Conservation (phyloP, 768 basidiomycete genomes). For the Lentinula lateritia region DNA sequence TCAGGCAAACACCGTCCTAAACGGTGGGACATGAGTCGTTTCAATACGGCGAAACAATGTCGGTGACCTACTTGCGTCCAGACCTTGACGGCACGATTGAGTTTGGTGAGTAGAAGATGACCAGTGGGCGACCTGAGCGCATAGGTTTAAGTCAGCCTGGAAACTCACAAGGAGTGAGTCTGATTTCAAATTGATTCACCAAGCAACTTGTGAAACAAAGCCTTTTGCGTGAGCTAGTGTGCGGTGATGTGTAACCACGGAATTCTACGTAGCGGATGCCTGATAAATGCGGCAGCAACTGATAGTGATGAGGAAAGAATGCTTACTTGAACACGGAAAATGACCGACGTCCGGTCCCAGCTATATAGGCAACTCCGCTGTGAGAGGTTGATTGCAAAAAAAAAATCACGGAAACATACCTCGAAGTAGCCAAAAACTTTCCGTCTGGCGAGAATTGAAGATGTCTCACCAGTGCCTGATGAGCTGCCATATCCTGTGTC, state of each 20-base stretch:
- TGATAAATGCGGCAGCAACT: background rate
- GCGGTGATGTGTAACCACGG: constrained; percentile 56
- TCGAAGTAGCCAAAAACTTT: constrained; percentile 67
- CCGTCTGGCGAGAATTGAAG: constrained; percentile 77
- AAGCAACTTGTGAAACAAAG: constrained; percentile 76
- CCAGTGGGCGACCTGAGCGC: constrained; percentile 59
- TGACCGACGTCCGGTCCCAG: constrained; percentile 67
- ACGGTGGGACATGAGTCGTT: background rate
- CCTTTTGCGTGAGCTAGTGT: constrained; percentile 62
- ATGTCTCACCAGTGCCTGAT: constrained; percentile 64
- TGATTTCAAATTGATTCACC: constrained; percentile 29
- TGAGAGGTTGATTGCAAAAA: background rate
- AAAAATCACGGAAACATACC: constrained; percentile 27
- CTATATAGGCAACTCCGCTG: constrained; percentile 21
- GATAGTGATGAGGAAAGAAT: background rate
- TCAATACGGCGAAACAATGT: background rate
- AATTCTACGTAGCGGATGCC: constrained; percentile 32
- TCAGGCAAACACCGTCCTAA: constrained; percentile 65
- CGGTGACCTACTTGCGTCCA: constrained; percentile 56
- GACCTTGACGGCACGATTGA: constrained; percentile 58
- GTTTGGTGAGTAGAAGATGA: constrained; percentile 56
- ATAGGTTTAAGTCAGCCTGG: background rate
- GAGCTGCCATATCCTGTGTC: constrained; percentile 58
- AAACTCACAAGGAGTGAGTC: background rate
- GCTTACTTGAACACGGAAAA: constrained; percentile 61